Evolutionary conservation across 768 basidiomycete species (phyloP).

Genomic region (Mrakia blollopis): DNA sequence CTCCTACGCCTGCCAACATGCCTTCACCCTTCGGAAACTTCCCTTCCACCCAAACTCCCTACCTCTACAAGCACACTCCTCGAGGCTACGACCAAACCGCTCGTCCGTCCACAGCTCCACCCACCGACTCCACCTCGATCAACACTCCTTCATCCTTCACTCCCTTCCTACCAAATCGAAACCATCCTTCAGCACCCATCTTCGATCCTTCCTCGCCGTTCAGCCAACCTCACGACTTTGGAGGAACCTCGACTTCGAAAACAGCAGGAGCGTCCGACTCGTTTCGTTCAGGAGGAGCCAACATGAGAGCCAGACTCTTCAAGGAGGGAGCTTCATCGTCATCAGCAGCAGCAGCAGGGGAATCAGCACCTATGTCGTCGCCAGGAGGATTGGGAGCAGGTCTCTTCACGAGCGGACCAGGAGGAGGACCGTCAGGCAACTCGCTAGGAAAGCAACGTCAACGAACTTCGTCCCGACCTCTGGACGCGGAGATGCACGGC

Average conservation of each 20-base stretch:
- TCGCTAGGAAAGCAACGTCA: constrained; percentile 7
- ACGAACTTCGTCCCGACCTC: neutral
- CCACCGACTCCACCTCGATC: neutral
- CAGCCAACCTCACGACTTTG: constrained; percentile 19
- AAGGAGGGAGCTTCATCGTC: neutral
- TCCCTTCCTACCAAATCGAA: neutral
- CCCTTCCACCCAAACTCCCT: neutral
- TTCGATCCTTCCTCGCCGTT: constrained; percentile 24
- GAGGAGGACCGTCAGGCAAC: neutral
- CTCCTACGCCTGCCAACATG: neutral
- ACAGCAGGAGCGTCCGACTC: neutral
- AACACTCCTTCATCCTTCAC: neutral
- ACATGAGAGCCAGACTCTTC: constrained; percentile 2
- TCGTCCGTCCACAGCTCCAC: neutral
- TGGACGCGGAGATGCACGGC: constrained; percentile 1
- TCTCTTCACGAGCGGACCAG: neutral
- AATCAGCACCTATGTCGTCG: neutral
- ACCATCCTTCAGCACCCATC: constrained; percentile 9
- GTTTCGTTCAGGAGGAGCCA: constrained; percentile 1
- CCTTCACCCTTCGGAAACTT: neutral
- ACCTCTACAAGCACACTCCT: constrained; percentile 8
- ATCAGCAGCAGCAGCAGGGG: neutral
- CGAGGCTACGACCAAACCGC: neutral
- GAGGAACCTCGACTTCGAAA: neutral
- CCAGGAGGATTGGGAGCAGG: constrained; percentile 1